phyloP scores from a whole-genome alignment of 768 basidiomycete species.

The Podaxis sp. region DNA sequence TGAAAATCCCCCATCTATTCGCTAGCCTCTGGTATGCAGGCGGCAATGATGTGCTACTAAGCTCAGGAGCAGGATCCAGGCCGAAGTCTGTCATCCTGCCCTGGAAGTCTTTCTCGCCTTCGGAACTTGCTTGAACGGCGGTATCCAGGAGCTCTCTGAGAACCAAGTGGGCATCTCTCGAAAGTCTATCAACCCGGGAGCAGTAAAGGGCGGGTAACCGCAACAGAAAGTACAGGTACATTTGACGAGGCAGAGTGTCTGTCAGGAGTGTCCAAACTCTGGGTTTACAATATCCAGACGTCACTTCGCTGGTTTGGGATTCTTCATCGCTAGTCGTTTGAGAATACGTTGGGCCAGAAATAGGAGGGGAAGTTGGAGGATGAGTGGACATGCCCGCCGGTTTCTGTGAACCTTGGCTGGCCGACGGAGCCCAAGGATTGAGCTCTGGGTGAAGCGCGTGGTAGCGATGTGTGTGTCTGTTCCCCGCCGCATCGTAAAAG shows the following conservation, averaged over 20 bases:
- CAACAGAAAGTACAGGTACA: background rate
- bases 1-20: slow-evolving; percentile 26
- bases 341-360: background rate
- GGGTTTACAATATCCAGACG: background rate
- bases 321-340: background rate
- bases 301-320: background rate
- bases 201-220: slow-evolving; percentile 9
- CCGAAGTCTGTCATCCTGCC: background rate
- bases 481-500: background rate
- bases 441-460: background rate
- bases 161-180: slow-evolving; percentile 62
- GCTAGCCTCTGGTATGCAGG: slow-evolving; percentile 21
- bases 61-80: background rate
- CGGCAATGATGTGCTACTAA: slow-evolving; percentile 14
- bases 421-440: background rate
- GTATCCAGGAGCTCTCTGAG: slow-evolving; percentile 52
- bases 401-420: background rate
- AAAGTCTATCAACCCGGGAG: slow-evolving; percentile 56
- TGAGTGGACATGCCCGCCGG: background rate
- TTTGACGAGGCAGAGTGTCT: background rate
- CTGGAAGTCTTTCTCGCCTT: background rate
- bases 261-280: background rate
- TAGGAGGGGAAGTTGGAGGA: background rate
- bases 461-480: background rate
- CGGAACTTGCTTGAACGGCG: slow-evolving; percentile 29